These are phyloP conservation scores for Panaeolus cyanescens DNA, from an alignment of 768 basidiomycete genomes.

Conservation along the genomic window DNA sequence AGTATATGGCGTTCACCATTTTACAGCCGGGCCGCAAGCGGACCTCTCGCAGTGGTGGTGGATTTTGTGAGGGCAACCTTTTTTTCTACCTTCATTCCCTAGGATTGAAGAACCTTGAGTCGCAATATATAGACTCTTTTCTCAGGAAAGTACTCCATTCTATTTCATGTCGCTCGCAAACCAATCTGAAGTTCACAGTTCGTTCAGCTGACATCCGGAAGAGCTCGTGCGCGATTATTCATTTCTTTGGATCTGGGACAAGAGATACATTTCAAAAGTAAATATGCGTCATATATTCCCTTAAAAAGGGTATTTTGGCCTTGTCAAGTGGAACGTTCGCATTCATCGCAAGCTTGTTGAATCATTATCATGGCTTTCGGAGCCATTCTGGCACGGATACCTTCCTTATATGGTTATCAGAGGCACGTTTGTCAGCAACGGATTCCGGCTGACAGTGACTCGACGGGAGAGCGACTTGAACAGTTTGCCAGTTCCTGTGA, in stretches of 20 bases:
- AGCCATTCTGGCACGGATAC: not conserved
- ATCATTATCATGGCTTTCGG: not conserved
- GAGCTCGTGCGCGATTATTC: not conserved
- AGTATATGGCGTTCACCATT: too few species aligned
- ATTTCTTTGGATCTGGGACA: not conserved
- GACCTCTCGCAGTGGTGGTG: not conserved
- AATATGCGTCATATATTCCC: not conserved
- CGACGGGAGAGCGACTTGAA: not conserved
- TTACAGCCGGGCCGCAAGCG: not conserved
- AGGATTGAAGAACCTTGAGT: too few species aligned
- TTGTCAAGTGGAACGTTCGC: not conserved
- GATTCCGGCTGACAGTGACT: slow-evolving; percentile 1
- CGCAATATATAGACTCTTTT: too few species aligned
- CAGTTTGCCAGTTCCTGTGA: slow-evolving; percentile 1
- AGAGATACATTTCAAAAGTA: not conserved
- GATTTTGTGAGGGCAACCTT: too few species aligned
- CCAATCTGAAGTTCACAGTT: not conserved
- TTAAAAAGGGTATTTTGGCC: not conserved
- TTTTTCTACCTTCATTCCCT: too few species aligned
- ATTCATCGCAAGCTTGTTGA: not conserved
- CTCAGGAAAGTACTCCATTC: too few species aligned
- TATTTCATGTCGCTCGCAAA: too few species aligned
- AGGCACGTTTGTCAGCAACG: slow-evolving; percentile 2
- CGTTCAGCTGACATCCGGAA: not conserved
- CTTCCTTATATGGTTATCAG: not conserved